phyloP scores from a whole-genome alignment of 148 eudicot species.

The Rhododendron molle region DNA sequence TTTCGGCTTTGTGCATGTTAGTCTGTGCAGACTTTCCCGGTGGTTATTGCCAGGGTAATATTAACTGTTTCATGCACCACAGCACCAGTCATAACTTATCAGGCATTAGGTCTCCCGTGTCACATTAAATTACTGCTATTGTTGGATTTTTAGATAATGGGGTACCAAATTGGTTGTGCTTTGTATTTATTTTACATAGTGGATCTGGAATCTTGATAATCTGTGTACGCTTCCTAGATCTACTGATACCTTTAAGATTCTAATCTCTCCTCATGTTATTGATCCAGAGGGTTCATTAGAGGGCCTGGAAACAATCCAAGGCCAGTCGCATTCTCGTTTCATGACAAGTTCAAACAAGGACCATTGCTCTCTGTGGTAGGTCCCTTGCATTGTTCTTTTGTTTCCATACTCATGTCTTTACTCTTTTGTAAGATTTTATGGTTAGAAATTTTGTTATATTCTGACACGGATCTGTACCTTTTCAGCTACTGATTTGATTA shows the following conservation, averaged over 20 bases:
- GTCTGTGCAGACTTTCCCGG: not conserved
- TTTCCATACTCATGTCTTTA: not conserved
- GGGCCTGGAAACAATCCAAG: constrained; percentile 85
- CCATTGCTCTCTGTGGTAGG: constrained; percentile 92
- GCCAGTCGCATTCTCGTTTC: constrained; percentile 80
- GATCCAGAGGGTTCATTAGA: constrained; percentile 84
- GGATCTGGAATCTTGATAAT: not conserved
- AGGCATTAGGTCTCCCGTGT: not conserved
- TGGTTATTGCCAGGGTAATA: not conserved
- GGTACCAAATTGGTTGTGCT: not conserved
- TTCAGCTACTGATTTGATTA: not conserved
- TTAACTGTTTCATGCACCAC: not conserved
- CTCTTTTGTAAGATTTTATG: not conserved
- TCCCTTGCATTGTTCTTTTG: not conserved
- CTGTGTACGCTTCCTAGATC: not conserved
- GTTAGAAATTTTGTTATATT: not conserved
- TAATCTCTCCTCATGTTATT: constrained; percentile 11
- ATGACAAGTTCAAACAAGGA: constrained; percentile 88
- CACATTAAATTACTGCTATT: not conserved
- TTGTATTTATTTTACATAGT: not conserved
- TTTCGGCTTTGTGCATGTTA: too few relatives aligned
- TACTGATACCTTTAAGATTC: not conserved
- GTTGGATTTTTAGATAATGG: not conserved
- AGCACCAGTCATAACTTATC: not conserved
- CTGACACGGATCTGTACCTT: not conserved